Percentiles rank a stretch among this genome's conserved stretches.
Evolutionary conservation across 495 filamentous ascomycete genomes (phyloP).

Genomic region (Zalerion maritima): DNA sequence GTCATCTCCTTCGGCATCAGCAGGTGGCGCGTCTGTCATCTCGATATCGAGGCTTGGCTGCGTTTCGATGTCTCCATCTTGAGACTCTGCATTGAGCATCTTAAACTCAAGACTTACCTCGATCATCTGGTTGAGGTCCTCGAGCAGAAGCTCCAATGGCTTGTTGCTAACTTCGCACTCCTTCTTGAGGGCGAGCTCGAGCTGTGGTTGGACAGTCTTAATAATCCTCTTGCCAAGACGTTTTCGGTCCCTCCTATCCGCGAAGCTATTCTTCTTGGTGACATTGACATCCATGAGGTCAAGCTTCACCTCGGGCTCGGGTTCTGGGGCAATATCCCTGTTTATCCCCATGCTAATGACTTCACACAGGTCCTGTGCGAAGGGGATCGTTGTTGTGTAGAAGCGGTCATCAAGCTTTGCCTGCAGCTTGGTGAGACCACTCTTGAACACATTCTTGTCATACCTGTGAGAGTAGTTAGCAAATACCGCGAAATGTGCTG

Average conservation of each 20-base stretch:
- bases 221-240: constrained; percentile 72
- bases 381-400: constrained; percentile 61
- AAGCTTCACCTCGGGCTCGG: constrained; percentile 10
- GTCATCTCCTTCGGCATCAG: constrained; percentile 25
- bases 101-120: constrained; percentile 39
- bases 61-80: constrained; percentile 11
- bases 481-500: not conserved
- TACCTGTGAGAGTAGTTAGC: constrained; percentile 42
- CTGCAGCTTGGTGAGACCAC: constrained; percentile 47
- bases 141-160: constrained; percentile 51
- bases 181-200: constrained; percentile 62
- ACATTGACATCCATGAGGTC: constrained; percentile 14
- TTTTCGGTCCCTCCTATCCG: constrained; percentile 40
- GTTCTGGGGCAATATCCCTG: constrained; percentile 14
- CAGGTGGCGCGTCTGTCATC: constrained; percentile 32
- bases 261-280: constrained; percentile 19
- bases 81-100: constrained; percentile 13
- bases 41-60: constrained; percentile 24
- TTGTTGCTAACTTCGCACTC: constrained; percentile 64
- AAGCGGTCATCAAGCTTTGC: constrained; percentile 51
- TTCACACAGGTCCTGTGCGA: constrained; percentile 55
- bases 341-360: constrained; percentile 57
- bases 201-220: constrained; percentile 56
- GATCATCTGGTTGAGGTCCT: constrained; percentile 58
- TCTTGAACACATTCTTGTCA: constrained; percentile 59